Evolutionary conservation across 2,329 filamentous ascomycete genomes (phyloP), one percentile per base, ranked within the genome.

Genomic region (Zelopaecilomyces penicillatus): DNA sequence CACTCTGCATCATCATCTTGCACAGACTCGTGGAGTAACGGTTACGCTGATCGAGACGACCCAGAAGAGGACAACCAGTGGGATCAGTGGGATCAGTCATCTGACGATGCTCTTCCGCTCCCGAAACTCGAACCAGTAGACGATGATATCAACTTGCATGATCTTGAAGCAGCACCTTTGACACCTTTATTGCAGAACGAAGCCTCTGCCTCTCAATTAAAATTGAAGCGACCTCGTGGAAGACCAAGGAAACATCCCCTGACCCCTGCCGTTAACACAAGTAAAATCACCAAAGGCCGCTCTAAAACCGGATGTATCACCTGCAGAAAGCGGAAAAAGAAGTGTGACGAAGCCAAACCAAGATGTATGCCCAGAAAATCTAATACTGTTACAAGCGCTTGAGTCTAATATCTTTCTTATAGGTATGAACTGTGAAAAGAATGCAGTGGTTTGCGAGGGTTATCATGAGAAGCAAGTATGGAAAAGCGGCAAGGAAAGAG

Each of bases 351-450:
- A 62, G 74, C 77, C 10, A 83, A 83, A 54, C 80, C 80, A 39
- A 69, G 76, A 58, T 84, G 80, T 83, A 67, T 28, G 46, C 33
- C 26, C 33, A 26, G 19, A 34, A 3, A 9, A 34, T 12, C 19
- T 19, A 19, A 19, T 19, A 19, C 19, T 19, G 32, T 9, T 12
- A 12, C 32, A 34, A 34, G 3, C 3, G 8, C 8, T 34, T 34
- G 32, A 12, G 32, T 34, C 12, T 34, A 19, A 19, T 19, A 19
- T 19, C 19, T 19, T 19, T 19, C 19, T 19, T 51, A 45, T 46
- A 88, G 84, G 86, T 55, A 74, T 87, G 64, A 94, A 94, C 57
- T 95, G 89, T 59, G 84, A 93, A 66, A 95, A 95, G 73, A 95
- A 95, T 61, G 87, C 88, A 6, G 87, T 95, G 9, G 80, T 90